Evolutionary conservation across 306 rosid species (phyloP).

Genomic region (Cicer judaicum): DNA sequence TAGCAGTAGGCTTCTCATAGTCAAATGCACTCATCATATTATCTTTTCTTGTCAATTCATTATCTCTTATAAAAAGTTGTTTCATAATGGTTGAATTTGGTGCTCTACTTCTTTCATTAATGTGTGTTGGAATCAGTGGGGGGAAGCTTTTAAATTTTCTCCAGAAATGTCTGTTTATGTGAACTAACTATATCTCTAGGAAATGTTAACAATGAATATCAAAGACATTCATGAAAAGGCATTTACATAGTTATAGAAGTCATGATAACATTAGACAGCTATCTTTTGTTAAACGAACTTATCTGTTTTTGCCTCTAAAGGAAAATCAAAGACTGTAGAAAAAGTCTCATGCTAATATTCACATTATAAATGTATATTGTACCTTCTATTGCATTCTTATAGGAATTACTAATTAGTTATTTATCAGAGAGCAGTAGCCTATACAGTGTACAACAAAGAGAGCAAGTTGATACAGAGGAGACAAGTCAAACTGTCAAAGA

Average conservation of each 20-base stretch:
- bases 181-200: slow-evolving; percentile 17
- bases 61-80: slow-evolving; percentile 1
- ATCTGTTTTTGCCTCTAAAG: slow-evolving; percentile 22
- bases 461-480: slow-evolving; percentile 68
- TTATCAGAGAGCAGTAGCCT: slow-evolving; percentile 78
- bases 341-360: slow-evolving; percentile 31
- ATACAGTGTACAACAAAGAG: slow-evolving; percentile 66
- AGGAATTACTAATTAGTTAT: slow-evolving; percentile 57
- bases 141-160: slow-evolving; percentile 20
- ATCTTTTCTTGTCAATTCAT: slow-evolving; percentile 9
- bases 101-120: slow-evolving; percentile 17
- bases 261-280: slow-evolving; percentile 17
- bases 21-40: slow-evolving; percentile 23
- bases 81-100: slow-evolving; percentile 19
- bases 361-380: slow-evolving; percentile 33
- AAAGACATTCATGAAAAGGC: not conserved
- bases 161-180: not conserved
- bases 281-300: slow-evolving; percentile 26
- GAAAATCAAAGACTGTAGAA: slow-evolving; percentile 33
- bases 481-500: slow-evolving; percentile 68
- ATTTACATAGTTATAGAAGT: slow-evolving; percentile 21
- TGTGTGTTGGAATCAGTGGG: not conserved
- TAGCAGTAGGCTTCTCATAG: slow-evolving; percentile 34
- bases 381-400: slow-evolving; percentile 49
- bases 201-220: slow-evolving; percentile 12